A percentile compares a stretch with the other conserved stretches of the same genome.
phyloP scores from a whole-genome alignment of 108 stramenopile genomes.

The Conticribra guillardii region DNA sequence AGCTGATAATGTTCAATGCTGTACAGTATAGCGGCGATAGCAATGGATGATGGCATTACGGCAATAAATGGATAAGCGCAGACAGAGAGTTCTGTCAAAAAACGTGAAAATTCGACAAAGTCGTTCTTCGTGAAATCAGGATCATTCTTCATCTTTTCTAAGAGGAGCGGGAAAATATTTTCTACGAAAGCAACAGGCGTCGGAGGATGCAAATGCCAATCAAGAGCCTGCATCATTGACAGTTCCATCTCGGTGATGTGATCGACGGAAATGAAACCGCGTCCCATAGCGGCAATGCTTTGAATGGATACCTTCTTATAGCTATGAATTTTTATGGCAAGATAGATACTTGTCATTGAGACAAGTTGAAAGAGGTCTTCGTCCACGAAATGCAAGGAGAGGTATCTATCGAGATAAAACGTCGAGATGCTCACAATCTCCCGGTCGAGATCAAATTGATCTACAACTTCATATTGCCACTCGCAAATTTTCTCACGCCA shows the following conservation, averaged over 20 bases:
- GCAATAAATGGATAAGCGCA: constrained; percentile 35
- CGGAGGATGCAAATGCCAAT: constrained; percentile 38
- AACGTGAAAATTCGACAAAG: constrained; percentile 32
- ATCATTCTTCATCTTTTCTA: not conserved
- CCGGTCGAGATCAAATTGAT: constrained; percentile 22
- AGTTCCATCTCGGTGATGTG: constrained; percentile 39
- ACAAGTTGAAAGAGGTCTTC: constrained; percentile 41
- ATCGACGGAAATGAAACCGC: constrained; percentile 13
- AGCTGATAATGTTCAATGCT: constrained; percentile 27
- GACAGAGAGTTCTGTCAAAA: constrained; percentile 38
- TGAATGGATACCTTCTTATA: constrained; percentile 22
- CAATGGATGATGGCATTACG: constrained; percentile 29
- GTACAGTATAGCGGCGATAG: constrained; percentile 32
- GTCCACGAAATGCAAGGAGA: constrained; percentile 19
- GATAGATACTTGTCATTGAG: constrained; percentile 35
- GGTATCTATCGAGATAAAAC: constrained; percentile 33
- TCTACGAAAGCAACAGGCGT: constrained; percentile 33
- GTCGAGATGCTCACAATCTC: constrained; percentile 31
- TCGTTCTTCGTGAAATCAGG: not conserved
- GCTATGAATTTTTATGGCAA: constrained; percentile 40
- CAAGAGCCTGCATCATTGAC: constrained; percentile 16
- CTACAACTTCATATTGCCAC: constrained; percentile 32
- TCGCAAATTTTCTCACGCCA: constrained; percentile 36
- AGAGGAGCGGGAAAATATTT: constrained; percentile 34
- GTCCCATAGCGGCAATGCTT: constrained; percentile 28